phyloP scores from a whole-genome alignment of 768 basidiomycete genomes.

The Pisolithus orientalis region DNA sequence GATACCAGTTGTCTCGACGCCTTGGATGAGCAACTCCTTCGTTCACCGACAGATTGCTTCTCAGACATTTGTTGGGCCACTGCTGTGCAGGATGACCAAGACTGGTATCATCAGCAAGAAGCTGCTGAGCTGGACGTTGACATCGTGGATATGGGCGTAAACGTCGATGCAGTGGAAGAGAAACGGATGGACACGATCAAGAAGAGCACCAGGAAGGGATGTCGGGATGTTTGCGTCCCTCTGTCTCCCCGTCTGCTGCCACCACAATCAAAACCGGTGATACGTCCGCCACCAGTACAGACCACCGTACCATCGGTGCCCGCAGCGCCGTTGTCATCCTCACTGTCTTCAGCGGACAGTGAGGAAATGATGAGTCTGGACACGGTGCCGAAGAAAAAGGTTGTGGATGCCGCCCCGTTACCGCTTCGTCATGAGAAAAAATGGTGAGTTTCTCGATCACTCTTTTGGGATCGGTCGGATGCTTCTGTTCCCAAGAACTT shows the following conservation, averaged over 20 bases:
- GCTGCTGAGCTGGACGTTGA: not conserved
- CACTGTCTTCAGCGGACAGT: not conserved
- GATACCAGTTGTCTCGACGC: conserved; percentile 30
- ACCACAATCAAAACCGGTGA: not conserved
- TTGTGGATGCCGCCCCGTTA: not conserved
- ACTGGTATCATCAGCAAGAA: conserved; percentile 15
- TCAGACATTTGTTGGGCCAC: conserved; percentile 35
- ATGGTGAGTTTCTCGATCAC: not conserved
- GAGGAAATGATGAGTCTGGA: not conserved
- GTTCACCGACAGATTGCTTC: conserved; percentile 33
- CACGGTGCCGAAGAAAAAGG: not conserved
- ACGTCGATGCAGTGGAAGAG: not conserved
- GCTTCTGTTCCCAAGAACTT: not conserved
- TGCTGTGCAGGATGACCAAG: conserved; percentile 27
- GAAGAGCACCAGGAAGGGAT: not conserved
- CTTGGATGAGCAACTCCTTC: conserved; percentile 36
- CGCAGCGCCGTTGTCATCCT: not conserved
- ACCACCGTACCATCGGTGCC: not conserved
- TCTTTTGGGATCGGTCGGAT: not conserved
- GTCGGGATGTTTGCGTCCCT: not conserved
- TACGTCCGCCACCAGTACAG: not conserved
- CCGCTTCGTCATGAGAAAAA: not conserved
- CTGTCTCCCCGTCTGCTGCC: not conserved
- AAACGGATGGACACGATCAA: not conserved
- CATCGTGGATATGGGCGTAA: not conserved